Evolutionary conservation across 169 alveolate species (phyloP), one percentile per base, ranked within the genome.

Genomic region (Plasmodium yoelii): DNA sequence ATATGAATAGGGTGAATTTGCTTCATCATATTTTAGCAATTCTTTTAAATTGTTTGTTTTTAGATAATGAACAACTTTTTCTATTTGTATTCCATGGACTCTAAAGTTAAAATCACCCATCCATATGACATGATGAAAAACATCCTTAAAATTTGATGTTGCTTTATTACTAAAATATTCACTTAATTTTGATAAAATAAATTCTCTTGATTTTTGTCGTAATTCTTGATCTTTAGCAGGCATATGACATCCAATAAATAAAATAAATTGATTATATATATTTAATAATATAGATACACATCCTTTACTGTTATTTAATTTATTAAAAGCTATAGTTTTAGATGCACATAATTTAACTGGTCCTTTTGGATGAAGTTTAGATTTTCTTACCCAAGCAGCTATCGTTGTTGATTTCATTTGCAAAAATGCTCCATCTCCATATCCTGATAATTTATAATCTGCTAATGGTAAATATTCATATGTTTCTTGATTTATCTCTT

Each of bases 91-190:
- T 34, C 92, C 86, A 67, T 70, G 39, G 64, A 87, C 87, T 26
- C 96, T 69, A 90, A 94, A 94, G 73, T 95, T 95, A 93, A 95
- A 95, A 75, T 95, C 97, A 15, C 97, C 97, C 22, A 95, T 93
- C 97, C 97, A 95, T n/a, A 95, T 64, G 39, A 95, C 89, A 91
- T 95, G 97, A 75, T 95, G 97, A 88, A 95, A 95, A 5, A 95
- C 96, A 28, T 93, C 94, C 15, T 93, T 72, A 74, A 95, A 92
- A 22, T 88, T 90, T 4, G 92, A 80, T 5, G 93, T 93, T n/a
- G 69, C 42, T 69, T 86, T 72, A 69, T 51, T 80, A n/a, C 96
- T 92, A 84, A 92, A 95, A 28, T 87, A 67, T 39, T 89, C 92
- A 24, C 94, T 84, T 6, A 94, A 53, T 69, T 92, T 92, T n/a